Evolutionary conservation across 73 alveolate species (phyloP), one percentile per base, ranked within the genome.

Genomic region (Tetrahymena elliotti): DNA sequence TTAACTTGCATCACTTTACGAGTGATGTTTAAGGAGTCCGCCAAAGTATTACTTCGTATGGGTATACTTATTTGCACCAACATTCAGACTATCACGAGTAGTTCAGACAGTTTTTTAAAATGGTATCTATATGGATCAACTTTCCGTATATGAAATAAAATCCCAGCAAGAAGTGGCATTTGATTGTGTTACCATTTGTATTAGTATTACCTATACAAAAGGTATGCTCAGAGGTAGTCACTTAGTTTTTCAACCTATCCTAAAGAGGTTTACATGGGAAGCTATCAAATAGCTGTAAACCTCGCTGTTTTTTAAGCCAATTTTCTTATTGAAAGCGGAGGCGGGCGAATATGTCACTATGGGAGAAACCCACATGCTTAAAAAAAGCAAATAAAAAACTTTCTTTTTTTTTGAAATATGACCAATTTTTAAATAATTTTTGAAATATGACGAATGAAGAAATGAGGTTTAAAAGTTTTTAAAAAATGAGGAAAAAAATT

Each of bases 191-290:
- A 68, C 88, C 88, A 10, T 27, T 68, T 68, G 88, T 68, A 68
- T 31, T 68, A 68, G 88, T 22, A 27, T 24, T n/a, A 68, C 36
- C 88, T 68, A 68, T 68, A 31, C 88, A 68, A 68, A 68, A 24
- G 88, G 88, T 68, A 68, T 68, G 88, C 88, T 68, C 88, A n/a
- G 88, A 68, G 88, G 88, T 31, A 68, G 88, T 68, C 88, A 68
- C 88, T 68, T 68, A 68, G 88, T 68, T 68, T 68, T 68, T 68
- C 1, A 68, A n/a, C 36, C 38, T 0, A 27, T 68, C 88, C 88
- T 18, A 68, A 27, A 68, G 88, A 68, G 88, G 36, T 10, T 68
- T 36, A 31, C 88, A 27, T 31, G 88, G 88, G 88, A 68, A 68
- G 88, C 88, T 68, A 31, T 31, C 1, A 68, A 68, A n/a, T 31